phyloP scores from a whole-genome alignment of 1,284 basidiomycete genomes.

The Apiotrichum siamense region DNA sequence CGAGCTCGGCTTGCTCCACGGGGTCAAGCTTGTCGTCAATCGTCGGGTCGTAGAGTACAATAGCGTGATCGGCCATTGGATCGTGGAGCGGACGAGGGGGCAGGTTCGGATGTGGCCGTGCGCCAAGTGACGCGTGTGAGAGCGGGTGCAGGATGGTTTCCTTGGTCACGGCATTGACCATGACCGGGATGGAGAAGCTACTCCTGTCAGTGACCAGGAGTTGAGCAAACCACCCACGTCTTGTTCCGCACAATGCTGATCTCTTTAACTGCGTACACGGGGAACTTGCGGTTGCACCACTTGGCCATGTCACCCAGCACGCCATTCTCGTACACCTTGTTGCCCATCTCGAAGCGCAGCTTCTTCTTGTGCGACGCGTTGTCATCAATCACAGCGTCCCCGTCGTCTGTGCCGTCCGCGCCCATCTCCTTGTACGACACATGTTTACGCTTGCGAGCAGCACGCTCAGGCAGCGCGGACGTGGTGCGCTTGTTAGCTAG shows the following conservation, averaged over 20 bases:
- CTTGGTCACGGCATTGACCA: conserved; percentile 68
- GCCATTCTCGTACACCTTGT: conserved; percentile 48
- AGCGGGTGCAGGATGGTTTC: conserved; percentile 60
- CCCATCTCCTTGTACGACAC: conserved; percentile 67
- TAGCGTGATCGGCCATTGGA: conserved; percentile 95
- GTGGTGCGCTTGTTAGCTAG: conserved; percentile 47
- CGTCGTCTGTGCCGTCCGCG: conserved; percentile 55
- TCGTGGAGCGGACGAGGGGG: conserved; percentile 89
- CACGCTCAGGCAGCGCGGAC: conserved; percentile 51
- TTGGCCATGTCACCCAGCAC: conserved; percentile 47
- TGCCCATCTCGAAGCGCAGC: conserved; percentile 48
- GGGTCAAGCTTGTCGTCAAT: conserved; percentile 85
- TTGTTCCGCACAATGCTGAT: conserved; percentile 56
- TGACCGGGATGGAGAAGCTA: conserved; percentile 80
- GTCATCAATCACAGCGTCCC: conserved; percentile 41
- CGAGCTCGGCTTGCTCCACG: conserved; percentile 49
- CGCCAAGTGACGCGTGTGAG: conserved; percentile 75
- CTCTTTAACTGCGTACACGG: conserved; percentile 76
- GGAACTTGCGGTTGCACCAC: conserved; percentile 63
- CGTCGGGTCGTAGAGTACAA: conserved; percentile 95
- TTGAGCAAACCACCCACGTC: conserved; percentile 38
- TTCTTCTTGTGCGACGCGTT: conserved; percentile 53
- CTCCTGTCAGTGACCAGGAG: neutral
- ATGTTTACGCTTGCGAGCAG: conserved; percentile 70
- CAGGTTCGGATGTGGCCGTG: conserved; percentile 72